Percentiles rank a stretch among this genome's conserved stretches.
Evolutionary conservation across 805 yeast genomes (phyloP).

Genomic region (Brettanomyces anomalus): DNA sequence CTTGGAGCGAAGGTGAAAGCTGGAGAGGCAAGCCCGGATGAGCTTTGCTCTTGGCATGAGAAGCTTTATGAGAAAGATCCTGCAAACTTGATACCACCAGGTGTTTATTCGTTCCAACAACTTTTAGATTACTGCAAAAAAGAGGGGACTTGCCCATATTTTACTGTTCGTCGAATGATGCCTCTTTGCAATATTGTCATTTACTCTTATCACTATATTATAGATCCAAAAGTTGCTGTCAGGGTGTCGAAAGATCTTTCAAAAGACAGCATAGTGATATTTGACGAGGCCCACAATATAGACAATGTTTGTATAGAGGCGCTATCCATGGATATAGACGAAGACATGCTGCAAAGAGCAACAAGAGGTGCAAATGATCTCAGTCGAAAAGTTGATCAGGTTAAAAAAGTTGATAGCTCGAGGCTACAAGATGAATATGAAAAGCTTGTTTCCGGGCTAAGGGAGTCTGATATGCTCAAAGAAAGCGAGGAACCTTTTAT

Average conservation of each 20-base stretch:
- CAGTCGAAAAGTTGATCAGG: slow-evolving; percentile 75
- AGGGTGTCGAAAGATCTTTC: slow-evolving; percentile 88
- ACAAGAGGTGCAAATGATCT: slow-evolving; percentile 77
- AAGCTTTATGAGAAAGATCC: slow-evolving; percentile 81
- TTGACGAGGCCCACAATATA: slow-evolving; percentile 98
- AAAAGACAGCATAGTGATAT: slow-evolving; percentile 86
- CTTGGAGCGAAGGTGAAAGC: slow-evolving; percentile 57
- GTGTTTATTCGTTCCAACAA: slow-evolving; percentile 90
- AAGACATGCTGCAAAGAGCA: slow-evolving; percentile 79
- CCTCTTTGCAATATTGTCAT: slow-evolving; percentile 88
- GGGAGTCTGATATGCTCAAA: slow-evolving; percentile 65
- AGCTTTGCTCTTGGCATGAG: slow-evolving; percentile 84
- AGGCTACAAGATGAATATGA: slow-evolving; percentile 87
- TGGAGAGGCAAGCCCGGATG: slow-evolving; percentile 46
- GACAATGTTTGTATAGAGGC: slow-evolving; percentile 99
- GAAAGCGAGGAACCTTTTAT: slow-evolving; percentile 58
- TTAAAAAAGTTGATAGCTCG: slow-evolving; percentile 72
- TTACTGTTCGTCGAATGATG: slow-evolving; percentile 96
- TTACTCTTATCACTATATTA: slow-evolving; percentile 90
- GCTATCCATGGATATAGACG: slow-evolving; percentile 82
- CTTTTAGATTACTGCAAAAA: slow-evolving; percentile 68
- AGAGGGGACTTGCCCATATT: slow-evolving; percentile 87
- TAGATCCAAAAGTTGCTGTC: slow-evolving; percentile 96
- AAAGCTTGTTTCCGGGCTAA: slow-evolving; percentile 78
- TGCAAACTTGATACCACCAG: slow-evolving; percentile 80